phyloP scores from a whole-genome alignment of 2,329 filamentous ascomycete genomes.

The Chaetomiaceae sp. region DNA sequence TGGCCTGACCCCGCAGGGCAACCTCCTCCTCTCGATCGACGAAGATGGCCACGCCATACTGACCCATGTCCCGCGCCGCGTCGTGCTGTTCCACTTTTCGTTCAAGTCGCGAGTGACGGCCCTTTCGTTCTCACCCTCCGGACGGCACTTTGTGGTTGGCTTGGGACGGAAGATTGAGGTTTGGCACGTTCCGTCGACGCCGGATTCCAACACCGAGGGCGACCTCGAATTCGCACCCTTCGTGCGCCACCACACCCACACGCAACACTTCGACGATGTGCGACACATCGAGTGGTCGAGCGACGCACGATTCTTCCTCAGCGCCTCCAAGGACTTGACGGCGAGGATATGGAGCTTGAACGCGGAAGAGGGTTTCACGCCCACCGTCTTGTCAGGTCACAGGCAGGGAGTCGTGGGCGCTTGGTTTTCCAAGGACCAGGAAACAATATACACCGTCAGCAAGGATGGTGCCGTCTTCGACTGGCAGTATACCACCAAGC shows the following conservation, averaged over 20 bases:
- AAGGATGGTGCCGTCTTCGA: conserved; percentile 95
- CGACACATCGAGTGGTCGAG: conserved; percentile 89
- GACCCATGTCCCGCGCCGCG: conserved; percentile 79
- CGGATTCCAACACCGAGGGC: conserved; percentile 69
- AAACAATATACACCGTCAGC: conserved; percentile 92
- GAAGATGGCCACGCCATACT: conserved; percentile 91
- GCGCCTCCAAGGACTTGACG: conserved; percentile 84
- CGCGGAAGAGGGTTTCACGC: conserved; percentile 77
- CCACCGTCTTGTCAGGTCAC: conserved; percentile 86
- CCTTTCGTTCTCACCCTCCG: conserved; percentile 84
- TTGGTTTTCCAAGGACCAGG: conserved; percentile 94
- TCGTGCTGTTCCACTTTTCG: conserved; percentile 91
- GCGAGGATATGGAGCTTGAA: conserved; percentile 92
- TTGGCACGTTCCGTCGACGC: conserved; percentile 91
- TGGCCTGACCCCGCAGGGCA: conserved; percentile 82
- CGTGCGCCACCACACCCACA: conserved; percentile 77
- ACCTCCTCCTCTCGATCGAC: conserved; percentile 87
- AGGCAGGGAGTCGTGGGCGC: conserved; percentile 85
- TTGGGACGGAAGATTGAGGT: conserved; percentile 85
- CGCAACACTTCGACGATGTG: conserved; percentile 82
- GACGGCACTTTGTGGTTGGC: conserved; percentile 83
- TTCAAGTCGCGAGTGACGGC: conserved; percentile 78
- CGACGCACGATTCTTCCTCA: conserved; percentile 93
- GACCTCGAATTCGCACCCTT: conserved; percentile 95
- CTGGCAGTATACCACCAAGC: conserved; percentile 74